phyloP scores from a whole-genome alignment of 1,139 yeast genomes.

The Geotrichum reessii region DNA sequence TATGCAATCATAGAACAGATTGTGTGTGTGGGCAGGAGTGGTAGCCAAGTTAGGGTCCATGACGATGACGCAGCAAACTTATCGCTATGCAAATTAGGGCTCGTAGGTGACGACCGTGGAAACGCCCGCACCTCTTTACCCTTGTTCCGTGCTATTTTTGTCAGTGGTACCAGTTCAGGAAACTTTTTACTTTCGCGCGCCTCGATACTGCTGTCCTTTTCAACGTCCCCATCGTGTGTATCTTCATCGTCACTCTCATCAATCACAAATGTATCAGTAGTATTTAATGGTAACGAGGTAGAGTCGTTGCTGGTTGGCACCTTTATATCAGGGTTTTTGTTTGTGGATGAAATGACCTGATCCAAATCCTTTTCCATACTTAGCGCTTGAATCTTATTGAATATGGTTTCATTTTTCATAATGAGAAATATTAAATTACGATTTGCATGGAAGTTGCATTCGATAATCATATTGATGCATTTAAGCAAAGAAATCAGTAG shows the following conservation, averaged over 20 bases:
- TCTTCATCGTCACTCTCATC: slow-evolving; percentile 33
- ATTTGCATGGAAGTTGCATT: slow-evolving; percentile 31
- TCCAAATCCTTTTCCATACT: slow-evolving; percentile 23
- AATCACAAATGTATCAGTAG: slow-evolving; percentile 17
- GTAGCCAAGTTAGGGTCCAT: slow-evolving; percentile 20
- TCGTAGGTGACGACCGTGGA: neutral
- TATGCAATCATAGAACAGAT: slow-evolving; percentile 13
- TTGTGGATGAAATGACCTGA: slow-evolving; percentile 15
- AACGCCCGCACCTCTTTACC: slow-evolving; percentile 14
- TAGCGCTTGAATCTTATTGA: slow-evolving; percentile 21
- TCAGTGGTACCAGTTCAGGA: slow-evolving; percentile 9
- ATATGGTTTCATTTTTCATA: slow-evolving; percentile 27
- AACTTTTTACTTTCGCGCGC: slow-evolving; percentile 12
- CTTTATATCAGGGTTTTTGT: slow-evolving; percentile 8
- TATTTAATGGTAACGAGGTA: neutral
- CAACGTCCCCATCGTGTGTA: neutral
- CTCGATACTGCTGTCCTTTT: slow-evolving; percentile 7
- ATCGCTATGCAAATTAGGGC: neutral
- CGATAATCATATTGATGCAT: slow-evolving; percentile 29
- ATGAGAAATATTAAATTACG: slow-evolving; percentile 32
- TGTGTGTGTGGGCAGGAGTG: slow-evolving; percentile 21
- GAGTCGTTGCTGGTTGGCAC: neutral
- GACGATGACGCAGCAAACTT: slow-evolving; percentile 11
- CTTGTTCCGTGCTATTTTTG: slow-evolving; percentile 5
- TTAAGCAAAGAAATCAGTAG: slow-evolving; percentile 40